Percentiles rank a stretch among this genome's conserved stretches.
These are phyloP conservation scores for Plantago major DNA, from an alignment of 257 asterid species.

Conservation along the genomic window DNA sequence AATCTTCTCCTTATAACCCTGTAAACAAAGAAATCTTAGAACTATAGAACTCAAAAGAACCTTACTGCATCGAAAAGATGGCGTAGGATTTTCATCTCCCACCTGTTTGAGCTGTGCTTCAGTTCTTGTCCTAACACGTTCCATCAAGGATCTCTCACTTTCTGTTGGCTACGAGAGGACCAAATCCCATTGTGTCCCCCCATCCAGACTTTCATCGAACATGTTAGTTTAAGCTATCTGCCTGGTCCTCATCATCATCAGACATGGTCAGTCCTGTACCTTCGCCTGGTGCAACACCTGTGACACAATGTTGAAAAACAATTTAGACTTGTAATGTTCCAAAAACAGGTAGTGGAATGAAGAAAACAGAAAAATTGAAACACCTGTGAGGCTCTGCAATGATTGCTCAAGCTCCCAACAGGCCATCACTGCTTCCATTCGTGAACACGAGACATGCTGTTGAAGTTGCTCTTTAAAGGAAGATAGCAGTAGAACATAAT, in stretches of 20 bases:
- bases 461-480: constrained; percentile 61
- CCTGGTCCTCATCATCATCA: constrained; percentile 46
- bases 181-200: constrained; percentile 42
- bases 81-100: background rate
- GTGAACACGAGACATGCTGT: constrained; percentile 56
- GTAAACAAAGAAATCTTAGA: background rate
- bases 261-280: constrained; percentile 55
- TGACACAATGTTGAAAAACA: no score
- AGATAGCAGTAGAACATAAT: constrained; percentile 52
- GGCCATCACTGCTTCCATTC: constrained; percentile 72
- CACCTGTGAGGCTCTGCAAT: constrained; percentile 57
- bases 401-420: constrained; percentile 70
- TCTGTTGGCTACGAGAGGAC: constrained; percentile 36
- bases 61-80: background rate
- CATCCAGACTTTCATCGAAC: constrained; percentile 83
- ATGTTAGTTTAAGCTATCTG: constrained; percentile 58
- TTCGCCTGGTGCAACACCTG: constrained; percentile 53
- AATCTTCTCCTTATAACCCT: constrained; percentile 56
- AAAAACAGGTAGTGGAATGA: no score
- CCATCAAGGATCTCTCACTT: constrained; percentile 50
- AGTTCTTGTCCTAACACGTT: constrained; percentile 56
- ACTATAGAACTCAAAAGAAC: background rate
- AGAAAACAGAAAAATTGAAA: no score
- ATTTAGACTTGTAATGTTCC: no score
- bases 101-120: constrained; percentile 86